These are phyloP conservation scores for Candida tibetensis DNA, from an alignment of 805 yeast genomes.

Conservation along the genomic window DNA sequence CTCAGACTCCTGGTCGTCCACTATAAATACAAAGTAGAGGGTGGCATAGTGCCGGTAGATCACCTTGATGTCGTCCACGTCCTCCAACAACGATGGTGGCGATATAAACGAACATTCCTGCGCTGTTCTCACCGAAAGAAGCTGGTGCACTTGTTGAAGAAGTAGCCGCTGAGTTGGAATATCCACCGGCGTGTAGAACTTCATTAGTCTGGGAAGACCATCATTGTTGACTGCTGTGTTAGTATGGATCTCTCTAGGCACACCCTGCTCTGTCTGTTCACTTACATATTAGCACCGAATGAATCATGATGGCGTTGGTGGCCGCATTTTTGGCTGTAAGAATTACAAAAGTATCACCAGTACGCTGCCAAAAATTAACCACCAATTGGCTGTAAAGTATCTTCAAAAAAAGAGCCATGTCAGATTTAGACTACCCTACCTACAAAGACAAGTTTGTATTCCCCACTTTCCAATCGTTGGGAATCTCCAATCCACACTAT, in stretches of 20 bases:
- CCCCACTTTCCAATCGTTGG: conserved; percentile 68
- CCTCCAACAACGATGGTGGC: conserved; percentile 77
- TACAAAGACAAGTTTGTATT: conserved; percentile 50
- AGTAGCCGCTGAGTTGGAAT: conserved; percentile 76
- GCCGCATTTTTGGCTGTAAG: background rate
- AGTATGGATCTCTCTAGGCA: conserved; percentile 10
- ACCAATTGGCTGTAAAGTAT: too few relatives aligned
- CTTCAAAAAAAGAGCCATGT: too few relatives aligned
- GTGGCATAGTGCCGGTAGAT: conserved; percentile 95
- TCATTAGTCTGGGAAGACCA: conserved; percentile 84
- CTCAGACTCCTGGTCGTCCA: conserved; percentile 94
- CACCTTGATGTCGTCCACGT: conserved; percentile 74
- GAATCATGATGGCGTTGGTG: conserved; percentile 55
- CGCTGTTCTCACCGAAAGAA: conserved; percentile 67
- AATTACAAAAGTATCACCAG: too few relatives aligned
- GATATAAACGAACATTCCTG: conserved; percentile 86
- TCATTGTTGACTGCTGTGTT: conserved; percentile 69
- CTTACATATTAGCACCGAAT: conserved; percentile 79
- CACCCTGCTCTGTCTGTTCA: conserved; percentile 11
- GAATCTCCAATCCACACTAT: conserved; percentile 36
- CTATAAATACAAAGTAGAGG: conserved; percentile 90
- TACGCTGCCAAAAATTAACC: too few relatives aligned
- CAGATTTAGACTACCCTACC: conserved; percentile 27
- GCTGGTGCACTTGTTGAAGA: conserved; percentile 75
- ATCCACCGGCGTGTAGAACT: conserved; percentile 91